Conservation (phyloP, 2,329 filamentous ascomycete species). For the Cordyceps sp. region DNA sequence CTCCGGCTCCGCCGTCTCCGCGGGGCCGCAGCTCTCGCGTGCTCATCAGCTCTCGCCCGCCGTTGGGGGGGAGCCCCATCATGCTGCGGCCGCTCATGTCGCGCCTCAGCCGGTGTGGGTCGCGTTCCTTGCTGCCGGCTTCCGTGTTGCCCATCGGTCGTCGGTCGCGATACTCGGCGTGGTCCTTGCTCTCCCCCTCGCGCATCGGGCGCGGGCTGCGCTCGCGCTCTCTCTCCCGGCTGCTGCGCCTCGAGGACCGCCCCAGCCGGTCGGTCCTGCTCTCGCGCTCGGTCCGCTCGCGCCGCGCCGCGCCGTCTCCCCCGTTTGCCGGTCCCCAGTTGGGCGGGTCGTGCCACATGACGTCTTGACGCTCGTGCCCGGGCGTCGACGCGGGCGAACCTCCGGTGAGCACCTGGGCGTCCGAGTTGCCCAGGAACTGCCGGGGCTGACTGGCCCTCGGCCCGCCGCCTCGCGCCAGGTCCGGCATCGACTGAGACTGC, state of each 20-base stretch:
- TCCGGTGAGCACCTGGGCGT: conserved; percentile 38
- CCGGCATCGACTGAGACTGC: conserved; percentile 27
- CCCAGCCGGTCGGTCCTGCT: conserved; percentile 21
- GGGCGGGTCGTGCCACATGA: conserved; percentile 18
- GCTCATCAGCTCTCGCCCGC: conserved; percentile 14
- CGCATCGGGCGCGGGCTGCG: conserved; percentile 22
- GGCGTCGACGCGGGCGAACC: conserved; percentile 33
- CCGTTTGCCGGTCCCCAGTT: conserved; percentile 16
- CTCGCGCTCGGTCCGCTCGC: conserved; percentile 20
- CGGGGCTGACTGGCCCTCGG: conserved; percentile 17
- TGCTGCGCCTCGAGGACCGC: conserved; percentile 28
- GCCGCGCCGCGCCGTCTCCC: conserved; percentile 12
- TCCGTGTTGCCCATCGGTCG: conserved; percentile 17
- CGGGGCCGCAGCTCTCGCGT: conserved; percentile 17
- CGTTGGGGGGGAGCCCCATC: conserved; percentile 13
- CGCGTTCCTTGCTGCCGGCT: conserved; percentile 13
- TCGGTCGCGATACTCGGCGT: conserved; percentile 27
- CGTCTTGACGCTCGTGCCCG: conserved; percentile 29
- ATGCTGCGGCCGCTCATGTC: conserved; percentile 10
- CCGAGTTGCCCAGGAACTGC: conserved; percentile 31
- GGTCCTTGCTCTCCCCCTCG: conserved; percentile 28
- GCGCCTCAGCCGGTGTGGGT: conserved; percentile 14
- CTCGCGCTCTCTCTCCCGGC: conserved; percentile 33
- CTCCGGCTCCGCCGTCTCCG: conserved; percentile 8
- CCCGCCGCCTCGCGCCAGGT: conserved; percentile 18